Evolutionary conservation across 768 basidiomycete genomes (phyloP), one percentile per base, ranked within the genome.

Genomic region (Tylopilus subfusipes): DNA sequence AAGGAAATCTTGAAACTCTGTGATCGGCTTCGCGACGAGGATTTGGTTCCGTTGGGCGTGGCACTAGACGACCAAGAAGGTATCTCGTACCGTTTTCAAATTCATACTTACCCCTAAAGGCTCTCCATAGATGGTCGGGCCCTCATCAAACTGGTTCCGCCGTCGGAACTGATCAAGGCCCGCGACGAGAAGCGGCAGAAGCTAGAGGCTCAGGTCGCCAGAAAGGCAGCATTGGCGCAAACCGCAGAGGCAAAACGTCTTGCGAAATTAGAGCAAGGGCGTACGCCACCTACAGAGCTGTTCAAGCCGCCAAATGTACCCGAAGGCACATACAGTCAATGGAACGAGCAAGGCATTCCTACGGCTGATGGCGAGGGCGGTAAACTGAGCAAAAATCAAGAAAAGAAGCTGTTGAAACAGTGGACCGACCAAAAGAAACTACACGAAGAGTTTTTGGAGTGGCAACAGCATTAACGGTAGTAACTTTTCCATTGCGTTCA

Each of bases 41-140:
- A 97, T 65, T 75, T 98, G 40, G 86, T 95, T 40, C 87, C 93
- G n/a, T 77, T 98, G 47, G 97, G 97, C 9, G 92, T 99, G 7
- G 94, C 94, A 9, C 76, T 99, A 31, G 97, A 98, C 68, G 97
- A 99, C 75, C 92, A 93, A 74, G 93, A 95, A 78, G 93, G 93
- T 86, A 52, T 50, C 2, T 57, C 48, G 75, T 69, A 0, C 12
- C 9, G 4, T 39, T 40, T 40, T 42, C 31, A 34, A 48, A 18
- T 48, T 46, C 36, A 11, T 36, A 19, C 22, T 38, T 31, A 22
- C 19, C 19, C n/a, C 54, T 22, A 25, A 51, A 16, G 31, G 30
- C 11, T 34, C 29, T 34, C 44, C 29, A 29, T 59, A 94, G 94
- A 95, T 75, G 95, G 95, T n/a, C 86, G 85, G 64, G 96, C 96